Conservation (phyloP, 768 basidiomycete species). For the Mycena indigotica region DNA sequence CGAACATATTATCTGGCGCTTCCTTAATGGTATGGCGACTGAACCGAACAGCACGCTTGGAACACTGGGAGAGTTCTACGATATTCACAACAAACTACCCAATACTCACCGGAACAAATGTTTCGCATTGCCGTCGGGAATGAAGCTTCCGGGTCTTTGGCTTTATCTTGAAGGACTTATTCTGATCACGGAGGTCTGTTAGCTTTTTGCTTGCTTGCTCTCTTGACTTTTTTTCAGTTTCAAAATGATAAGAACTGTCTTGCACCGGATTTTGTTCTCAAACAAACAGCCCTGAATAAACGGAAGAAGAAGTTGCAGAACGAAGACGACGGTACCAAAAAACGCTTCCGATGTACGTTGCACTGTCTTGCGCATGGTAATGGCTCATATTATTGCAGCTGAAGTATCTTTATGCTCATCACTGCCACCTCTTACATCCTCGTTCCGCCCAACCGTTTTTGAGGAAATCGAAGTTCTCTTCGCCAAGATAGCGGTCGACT, state of each 20-base stretch:
- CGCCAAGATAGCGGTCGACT: background rate
- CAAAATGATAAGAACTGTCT: background rate
- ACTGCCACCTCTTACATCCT: slow-evolving; percentile 5
- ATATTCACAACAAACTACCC: background rate
- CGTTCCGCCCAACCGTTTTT: slow-evolving; percentile 1
- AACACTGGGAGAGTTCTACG: background rate
- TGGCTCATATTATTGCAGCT: too few relatives aligned
- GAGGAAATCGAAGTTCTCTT: background rate
- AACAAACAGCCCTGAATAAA: too few relatives aligned
- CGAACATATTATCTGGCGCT: background rate
- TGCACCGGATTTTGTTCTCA: background rate
- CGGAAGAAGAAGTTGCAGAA: too few relatives aligned
- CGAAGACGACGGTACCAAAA: too few relatives aligned
- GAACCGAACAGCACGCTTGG: background rate
- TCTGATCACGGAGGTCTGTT: background rate
- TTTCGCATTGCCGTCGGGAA: slow-evolving; percentile 3
- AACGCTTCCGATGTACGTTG: too few relatives aligned
- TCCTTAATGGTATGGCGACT: background rate
- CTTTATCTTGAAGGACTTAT: slow-evolving; percentile 3
- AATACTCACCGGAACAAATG: background rate
- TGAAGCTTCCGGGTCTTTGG: background rate
- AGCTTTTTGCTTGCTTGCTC: background rate
- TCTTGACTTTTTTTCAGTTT: background rate
- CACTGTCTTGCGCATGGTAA: too few relatives aligned
- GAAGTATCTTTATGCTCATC: too few relatives aligned